phyloP scores from a whole-genome alignment of 75 land plant genomes.

The Sequoia sempervirens region DNA sequence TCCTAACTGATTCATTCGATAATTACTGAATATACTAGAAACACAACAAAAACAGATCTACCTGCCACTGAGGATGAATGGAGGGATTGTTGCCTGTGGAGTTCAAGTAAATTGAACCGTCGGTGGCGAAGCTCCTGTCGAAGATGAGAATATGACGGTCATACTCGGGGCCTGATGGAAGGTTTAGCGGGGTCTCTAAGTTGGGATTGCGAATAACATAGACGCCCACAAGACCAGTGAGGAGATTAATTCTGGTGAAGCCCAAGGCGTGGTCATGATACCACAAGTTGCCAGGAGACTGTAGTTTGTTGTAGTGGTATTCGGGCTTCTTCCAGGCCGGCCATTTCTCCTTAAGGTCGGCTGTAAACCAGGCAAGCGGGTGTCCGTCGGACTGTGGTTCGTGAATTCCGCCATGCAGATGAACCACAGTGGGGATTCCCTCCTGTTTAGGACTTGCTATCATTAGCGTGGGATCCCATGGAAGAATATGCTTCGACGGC shows the following conservation, averaged over 20 bases:
- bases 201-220: slow-evolving; percentile 42
- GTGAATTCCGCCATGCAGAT: slow-evolving; percentile 27
- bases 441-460: slow-evolving; percentile 10
- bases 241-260: slow-evolving; percentile 24
- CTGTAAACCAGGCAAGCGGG: slow-evolving; percentile 31
- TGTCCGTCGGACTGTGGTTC: slow-evolving; percentile 26
- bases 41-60: neutral
- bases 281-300: slow-evolving; percentile 28
- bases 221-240: slow-evolving; percentile 30
- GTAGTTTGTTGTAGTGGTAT: slow-evolving; percentile 21
- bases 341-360: slow-evolving; percentile 13
- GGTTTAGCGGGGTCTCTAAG: slow-evolving; percentile 33
- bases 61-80: slow-evolving; percentile 77
- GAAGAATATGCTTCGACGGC: slow-evolving; percentile 21
- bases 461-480: slow-evolving; percentile 22
- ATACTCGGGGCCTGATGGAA: slow-evolving; percentile 45
- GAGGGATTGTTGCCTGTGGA: slow-evolving; percentile 55
- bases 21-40: too few relatives aligned
- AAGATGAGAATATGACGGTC: slow-evolving; percentile 50
- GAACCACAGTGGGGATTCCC: slow-evolving; percentile 32
- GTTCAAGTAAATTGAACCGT: slow-evolving; percentile 70
- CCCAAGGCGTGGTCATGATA: slow-evolving; percentile 43
- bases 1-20: too few relatives aligned
- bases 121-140: slow-evolving; percentile 46
- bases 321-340: slow-evolving; percentile 14